Evolutionary conservation across 164 flowering plant genomes (phyloP).

Genomic region (Vitis riparia): DNA sequence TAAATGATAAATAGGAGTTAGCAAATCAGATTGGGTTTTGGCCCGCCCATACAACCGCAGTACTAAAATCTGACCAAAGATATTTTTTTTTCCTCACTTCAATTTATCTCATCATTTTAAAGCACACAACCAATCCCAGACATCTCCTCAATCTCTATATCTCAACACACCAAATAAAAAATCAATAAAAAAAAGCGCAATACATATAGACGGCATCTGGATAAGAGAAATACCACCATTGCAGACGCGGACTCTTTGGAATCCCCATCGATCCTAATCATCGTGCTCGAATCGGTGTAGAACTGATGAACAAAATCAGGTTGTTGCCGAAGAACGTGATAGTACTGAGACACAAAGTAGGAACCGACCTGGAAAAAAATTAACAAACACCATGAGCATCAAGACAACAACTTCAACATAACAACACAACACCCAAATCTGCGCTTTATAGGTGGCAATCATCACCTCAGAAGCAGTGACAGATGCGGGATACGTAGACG

Average conservation of each 20-base stretch:
- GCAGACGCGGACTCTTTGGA: slow-evolving; percentile 36
- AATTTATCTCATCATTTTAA: neutral
- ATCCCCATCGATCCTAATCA: slow-evolving; percentile 53
- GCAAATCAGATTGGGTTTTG: slow-evolving; percentile 1
- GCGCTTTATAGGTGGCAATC: neutral
- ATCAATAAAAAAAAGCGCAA: neutral
- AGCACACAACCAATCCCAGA: neutral
- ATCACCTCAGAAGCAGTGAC: slow-evolving; percentile 27
- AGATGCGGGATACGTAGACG: slow-evolving; percentile 19
- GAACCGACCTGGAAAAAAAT: slow-evolving; percentile 50
- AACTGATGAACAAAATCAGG: slow-evolving; percentile 62
- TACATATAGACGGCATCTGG: neutral
- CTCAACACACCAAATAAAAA: neutral
- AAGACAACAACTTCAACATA: neutral
- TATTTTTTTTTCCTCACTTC: neutral
- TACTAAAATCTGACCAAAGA: neutral
- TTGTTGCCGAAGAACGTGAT: slow-evolving; percentile 48
- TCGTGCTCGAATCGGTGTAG: slow-evolving; percentile 49
- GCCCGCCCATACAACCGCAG: neutral
- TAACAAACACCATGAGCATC: neutral
- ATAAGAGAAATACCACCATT: slow-evolving; percentile 36
- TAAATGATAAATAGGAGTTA: neutral
- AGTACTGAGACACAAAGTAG: slow-evolving; percentile 67
- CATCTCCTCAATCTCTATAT: neutral
- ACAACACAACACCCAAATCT: neutral